Evolutionary conservation across 225 moss, liverwort and hornwort genomes (phyloP).

Genomic region (Asterella californica): DNA sequence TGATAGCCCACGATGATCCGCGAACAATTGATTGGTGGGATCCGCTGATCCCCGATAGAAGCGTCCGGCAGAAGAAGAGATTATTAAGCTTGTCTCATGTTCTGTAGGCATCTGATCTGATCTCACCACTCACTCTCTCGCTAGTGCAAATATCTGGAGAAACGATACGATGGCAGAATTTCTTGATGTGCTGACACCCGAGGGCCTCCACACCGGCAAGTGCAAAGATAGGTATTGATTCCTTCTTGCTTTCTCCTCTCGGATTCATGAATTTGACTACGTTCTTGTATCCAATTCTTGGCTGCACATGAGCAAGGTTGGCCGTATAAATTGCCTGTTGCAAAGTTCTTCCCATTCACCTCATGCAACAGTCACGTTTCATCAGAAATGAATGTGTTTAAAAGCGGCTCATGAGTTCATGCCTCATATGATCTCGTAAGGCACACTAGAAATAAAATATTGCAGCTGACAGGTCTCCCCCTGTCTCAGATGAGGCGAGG

Average conservation of each 20-base stretch:
- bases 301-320: neutral
- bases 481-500: too few species aligned
- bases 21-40: too few species aligned
- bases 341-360: neutral
- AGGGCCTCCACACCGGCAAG: conserved; percentile 57
- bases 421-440: neutral
- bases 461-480: neutral
- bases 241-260: too few species aligned
- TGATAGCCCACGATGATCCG: neutral
- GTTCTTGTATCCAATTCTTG: neutral
- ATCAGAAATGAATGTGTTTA: too few species aligned
- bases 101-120: neutral
- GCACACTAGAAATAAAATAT: neutral
- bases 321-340: neutral
- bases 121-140: too few species aligned
- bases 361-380: too few species aligned
- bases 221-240: conserved; percentile 54
- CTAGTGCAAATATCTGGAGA: neutral
- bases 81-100: too few species aligned
- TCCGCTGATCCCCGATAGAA: neutral
- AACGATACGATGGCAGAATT: conserved; percentile 43
- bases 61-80: too few species aligned
- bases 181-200: conserved; percentile 63
- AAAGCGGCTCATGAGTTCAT: too few species aligned
- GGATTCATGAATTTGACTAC: neutral